Percentiles rank a stretch among this genome's conserved stretches.
Conservation (phyloP, 768 basidiomycete genomes). For the Leccinellum luteum region DNA sequence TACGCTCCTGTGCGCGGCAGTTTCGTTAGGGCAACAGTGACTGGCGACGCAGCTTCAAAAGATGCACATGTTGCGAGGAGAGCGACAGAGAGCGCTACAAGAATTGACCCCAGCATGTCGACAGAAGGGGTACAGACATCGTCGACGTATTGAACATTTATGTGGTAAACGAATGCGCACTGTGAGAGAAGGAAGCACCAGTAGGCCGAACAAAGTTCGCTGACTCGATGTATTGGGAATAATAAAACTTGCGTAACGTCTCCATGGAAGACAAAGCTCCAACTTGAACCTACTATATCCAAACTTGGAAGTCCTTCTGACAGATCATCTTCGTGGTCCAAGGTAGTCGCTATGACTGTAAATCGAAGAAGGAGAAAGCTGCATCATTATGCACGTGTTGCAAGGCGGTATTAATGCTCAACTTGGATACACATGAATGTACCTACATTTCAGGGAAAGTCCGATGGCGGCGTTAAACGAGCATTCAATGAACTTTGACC, state of each 20-base stretch:
- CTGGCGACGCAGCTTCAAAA: conserved; percentile 1
- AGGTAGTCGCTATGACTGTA: background rate
- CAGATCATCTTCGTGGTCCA: background rate
- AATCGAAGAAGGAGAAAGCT: background rate
- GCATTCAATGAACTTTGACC: background rate
- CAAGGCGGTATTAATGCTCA: background rate
- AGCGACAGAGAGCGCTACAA: conserved; percentile 1
- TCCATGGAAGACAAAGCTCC: background rate
- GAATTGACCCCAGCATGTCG: conserved; percentile 11
- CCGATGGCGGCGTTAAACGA: background rate
- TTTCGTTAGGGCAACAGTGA: conserved; percentile 12
- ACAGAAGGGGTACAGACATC: background rate
- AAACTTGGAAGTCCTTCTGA: background rate
- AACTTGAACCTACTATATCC: no score
- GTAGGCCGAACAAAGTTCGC: background rate
- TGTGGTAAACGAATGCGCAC: background rate
- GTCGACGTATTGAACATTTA: conserved; percentile 1
- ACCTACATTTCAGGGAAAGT: background rate
- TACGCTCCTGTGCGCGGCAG: conserved; percentile 9
- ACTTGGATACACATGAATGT: background rate
- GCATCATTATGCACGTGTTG: no score
- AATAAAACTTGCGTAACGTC: background rate
- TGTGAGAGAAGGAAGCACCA: background rate
- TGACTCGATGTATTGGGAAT: background rate
- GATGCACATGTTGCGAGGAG: conserved; percentile 6